Evolutionary conservation across 345 rosid species (phyloP).

Genomic region (Eucalyptus brandiana): DNA sequence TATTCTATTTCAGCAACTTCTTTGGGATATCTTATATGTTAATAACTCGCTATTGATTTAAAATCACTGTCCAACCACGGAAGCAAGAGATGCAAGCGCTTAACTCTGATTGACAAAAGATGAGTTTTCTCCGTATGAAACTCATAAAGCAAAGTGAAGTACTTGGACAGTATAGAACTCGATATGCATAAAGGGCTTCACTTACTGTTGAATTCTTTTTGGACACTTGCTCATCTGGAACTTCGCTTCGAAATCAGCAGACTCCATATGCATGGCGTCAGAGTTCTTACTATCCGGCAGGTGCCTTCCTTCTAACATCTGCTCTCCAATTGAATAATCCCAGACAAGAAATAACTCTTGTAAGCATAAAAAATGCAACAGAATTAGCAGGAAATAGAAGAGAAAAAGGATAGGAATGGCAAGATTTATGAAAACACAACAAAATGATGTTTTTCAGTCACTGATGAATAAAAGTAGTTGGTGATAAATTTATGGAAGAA

Average conservation of each 20-base stretch:
- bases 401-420: neutral
- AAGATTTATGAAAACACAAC: neutral
- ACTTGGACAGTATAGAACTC: neutral
- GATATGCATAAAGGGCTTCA: neutral
- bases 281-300: neutral
- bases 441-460: neutral
- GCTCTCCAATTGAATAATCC: neutral
- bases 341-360: neutral
- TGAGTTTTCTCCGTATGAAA: neutral
- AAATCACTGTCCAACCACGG: neutral
- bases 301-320: conserved; percentile 46
- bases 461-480: neutral
- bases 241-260: conserved; percentile 14
- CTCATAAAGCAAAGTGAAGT: neutral
- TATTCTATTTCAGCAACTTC: neutral
- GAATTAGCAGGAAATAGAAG: neutral
- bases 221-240: conserved; percentile 30
- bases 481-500: neutral
- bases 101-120: neutral
- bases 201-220: conserved; percentile 32
- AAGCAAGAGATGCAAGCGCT: neutral
- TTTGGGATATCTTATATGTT: neutral
- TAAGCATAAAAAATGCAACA: neutral
- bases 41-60: neutral
- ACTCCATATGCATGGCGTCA: neutral